phyloP scores from a whole-genome alignment of 2,329 filamentous ascomycete genomes.

The Pseudomassariella vexata region DNA sequence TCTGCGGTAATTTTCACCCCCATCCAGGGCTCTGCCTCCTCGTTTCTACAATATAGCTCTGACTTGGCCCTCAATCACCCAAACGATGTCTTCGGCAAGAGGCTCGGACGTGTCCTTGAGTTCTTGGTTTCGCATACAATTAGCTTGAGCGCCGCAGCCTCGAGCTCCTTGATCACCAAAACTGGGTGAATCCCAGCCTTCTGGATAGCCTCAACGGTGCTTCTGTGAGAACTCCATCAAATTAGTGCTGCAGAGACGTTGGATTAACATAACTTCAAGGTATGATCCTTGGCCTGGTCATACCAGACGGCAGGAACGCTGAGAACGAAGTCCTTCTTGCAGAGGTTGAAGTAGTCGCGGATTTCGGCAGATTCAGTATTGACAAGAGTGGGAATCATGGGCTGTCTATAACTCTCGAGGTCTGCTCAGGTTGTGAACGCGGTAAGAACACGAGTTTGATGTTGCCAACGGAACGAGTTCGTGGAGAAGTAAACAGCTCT shows the following conservation, averaged over 20 bases:
- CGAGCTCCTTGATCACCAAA: neutral
- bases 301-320: slow-evolving; percentile 7
- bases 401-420: too few relatives aligned
- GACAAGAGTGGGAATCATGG: too few relatives aligned
- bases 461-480: too few relatives aligned
- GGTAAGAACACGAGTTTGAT: too few relatives aligned
- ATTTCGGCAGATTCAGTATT: too few relatives aligned
- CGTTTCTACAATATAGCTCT: too few relatives aligned
- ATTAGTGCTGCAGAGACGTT: too few relatives aligned
- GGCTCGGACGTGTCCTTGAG: too few relatives aligned
- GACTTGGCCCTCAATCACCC: slow-evolving; percentile 3
- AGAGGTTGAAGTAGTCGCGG: slow-evolving; percentile 4
- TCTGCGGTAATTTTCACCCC: slow-evolving; percentile 1
- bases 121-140: neutral
- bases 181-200: neutral
- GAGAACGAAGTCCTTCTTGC: slow-evolving; percentile 3
- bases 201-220: neutral
- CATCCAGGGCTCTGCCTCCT: slow-evolving; percentile 1
- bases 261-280: neutral
- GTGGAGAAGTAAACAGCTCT: too few relatives aligned
- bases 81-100: slow-evolving; percentile 1
- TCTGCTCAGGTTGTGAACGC: too few relatives aligned
- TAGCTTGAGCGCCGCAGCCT: neutral
- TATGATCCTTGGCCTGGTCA: slow-evolving; percentile 6
- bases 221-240: too few relatives aligned